Evolutionary conservation across 352 stramenopile genomes (phyloP).

Genomic region (Peronospora tabacina): DNA sequence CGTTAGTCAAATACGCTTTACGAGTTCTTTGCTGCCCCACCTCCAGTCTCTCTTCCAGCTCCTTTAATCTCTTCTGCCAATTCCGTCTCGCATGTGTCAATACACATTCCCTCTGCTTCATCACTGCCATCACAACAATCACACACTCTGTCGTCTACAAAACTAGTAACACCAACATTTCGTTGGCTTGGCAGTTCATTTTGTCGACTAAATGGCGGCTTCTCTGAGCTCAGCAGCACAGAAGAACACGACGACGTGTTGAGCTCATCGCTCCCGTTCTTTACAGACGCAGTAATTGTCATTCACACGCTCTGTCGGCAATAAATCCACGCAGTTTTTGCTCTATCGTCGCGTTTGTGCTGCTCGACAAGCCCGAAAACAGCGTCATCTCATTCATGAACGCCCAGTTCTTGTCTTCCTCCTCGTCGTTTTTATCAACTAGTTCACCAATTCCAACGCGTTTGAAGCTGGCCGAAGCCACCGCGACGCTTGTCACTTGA

Average conservation of each 20-base stretch:
- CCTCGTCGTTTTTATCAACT: conserved; percentile 37
- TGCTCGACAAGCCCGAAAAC: conserved; percentile 24
- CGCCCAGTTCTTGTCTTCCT: conserved; percentile 50
- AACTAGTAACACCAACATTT: conserved; percentile 39
- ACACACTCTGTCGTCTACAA: conserved; percentile 91
- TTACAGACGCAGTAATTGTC: conserved; percentile 93
- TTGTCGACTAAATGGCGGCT: conserved; percentile 5
- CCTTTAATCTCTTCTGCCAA: conserved; percentile 15
- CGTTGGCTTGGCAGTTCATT: conserved; percentile 37
- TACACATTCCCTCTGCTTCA: conserved; percentile 47
- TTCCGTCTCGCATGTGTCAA: conserved; percentile 33
- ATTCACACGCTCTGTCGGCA: conserved; percentile 55
- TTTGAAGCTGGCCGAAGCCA: conserved; percentile 4
- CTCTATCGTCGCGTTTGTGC: background rate
- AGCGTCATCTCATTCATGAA: conserved; percentile 51
- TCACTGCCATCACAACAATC: conserved; percentile 97
- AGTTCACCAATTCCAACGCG: conserved; percentile 15
- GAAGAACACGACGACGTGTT: conserved; percentile 70
- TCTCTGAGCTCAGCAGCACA: conserved; percentile 15
- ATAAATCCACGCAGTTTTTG: conserved; percentile 29
- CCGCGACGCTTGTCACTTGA: conserved; percentile 14
- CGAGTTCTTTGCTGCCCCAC: conserved; percentile 18
- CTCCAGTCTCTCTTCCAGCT: conserved; percentile 17
- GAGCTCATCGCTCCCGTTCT: conserved; percentile 87
- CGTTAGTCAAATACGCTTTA: conserved; percentile 20